These are phyloP conservation scores for Colletotrichum chrysophilum DNA, from an alignment of 2,329 filamentous ascomycete genomes.

Conservation along the genomic window DNA sequence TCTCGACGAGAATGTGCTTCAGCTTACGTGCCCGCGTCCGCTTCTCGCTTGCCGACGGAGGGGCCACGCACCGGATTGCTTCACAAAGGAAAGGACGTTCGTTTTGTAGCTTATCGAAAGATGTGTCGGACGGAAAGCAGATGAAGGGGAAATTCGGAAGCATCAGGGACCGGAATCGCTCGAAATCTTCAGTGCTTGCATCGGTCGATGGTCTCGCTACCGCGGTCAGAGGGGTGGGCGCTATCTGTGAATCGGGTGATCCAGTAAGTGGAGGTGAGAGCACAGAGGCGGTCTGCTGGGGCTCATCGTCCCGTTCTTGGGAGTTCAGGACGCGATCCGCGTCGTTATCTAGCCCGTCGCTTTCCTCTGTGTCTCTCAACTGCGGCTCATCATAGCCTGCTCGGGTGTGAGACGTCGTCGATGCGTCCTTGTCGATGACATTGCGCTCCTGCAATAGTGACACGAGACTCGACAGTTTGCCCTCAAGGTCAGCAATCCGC, in stretches of 20 bases:
- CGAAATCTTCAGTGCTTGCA: conserved; percentile 44
- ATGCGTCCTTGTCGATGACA: neutral
- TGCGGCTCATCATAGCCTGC: neutral
- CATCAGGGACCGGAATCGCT: conserved; percentile 43
- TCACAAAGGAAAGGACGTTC: conserved; percentile 55
- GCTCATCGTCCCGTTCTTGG: neutral
- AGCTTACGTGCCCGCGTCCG: conserved; percentile 43
- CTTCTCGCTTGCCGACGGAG: conserved; percentile 46
- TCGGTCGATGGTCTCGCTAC: conserved; percentile 34
- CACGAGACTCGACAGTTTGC: neutral
- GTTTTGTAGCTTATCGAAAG: conserved; percentile 41
- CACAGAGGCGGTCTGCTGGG: accelerated
- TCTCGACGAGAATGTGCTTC: conserved; percentile 29
- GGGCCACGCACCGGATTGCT: conserved; percentile 51
- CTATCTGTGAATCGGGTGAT: accelerated
- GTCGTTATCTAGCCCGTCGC: neutral
- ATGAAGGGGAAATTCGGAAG: conserved; percentile 51
- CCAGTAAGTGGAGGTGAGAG: neutral
- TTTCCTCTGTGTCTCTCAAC: accelerated
- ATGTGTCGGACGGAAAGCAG: conserved; percentile 40
- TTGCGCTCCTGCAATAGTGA: neutral
- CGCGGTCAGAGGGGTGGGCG: neutral
- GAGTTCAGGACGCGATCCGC: accelerated
- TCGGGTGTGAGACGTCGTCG: neutral
- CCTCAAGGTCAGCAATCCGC: neutral